Percentiles rank a stretch among this genome's conserved stretches.
Evolutionary conservation across 768 basidiomycete genomes (phyloP).

Genomic region (Tricholomella constricta): DNA sequence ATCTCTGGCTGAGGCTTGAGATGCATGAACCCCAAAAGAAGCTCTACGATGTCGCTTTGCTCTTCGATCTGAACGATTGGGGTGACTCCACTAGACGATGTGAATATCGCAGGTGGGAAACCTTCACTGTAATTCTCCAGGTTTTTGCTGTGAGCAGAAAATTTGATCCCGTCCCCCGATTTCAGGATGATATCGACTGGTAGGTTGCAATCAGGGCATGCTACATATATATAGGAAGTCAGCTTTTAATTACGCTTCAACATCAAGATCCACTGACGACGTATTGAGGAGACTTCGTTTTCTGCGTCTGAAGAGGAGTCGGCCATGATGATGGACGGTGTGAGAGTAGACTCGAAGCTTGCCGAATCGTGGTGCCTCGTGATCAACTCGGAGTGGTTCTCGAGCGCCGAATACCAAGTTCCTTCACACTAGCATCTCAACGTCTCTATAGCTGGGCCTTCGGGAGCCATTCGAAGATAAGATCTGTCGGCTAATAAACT

Average conservation of each 20-base stretch:
- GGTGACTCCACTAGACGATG: neutral
- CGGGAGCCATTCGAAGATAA: too few relatives aligned
- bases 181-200: conserved; percentile 3
- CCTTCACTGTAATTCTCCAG: conserved; percentile 7
- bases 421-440: too few relatives aligned
- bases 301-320: too few relatives aligned
- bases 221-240: neutral
- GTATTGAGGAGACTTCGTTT: too few relatives aligned
- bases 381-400: too few relatives aligned
- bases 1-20: conserved; percentile 12
- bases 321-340: too few relatives aligned
- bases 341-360: too few relatives aligned
- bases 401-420: too few relatives aligned
- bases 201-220: neutral
- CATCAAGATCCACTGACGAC: too few relatives aligned
- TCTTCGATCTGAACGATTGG: neutral
- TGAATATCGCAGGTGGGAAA: conserved; percentile 1
- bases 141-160: conserved; percentile 7
- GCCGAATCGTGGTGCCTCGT: too few relatives aligned
- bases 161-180: conserved; percentile 6
- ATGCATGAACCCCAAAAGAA: conserved; percentile 13
- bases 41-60: neutral
- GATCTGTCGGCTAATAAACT: too few relatives aligned
- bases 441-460: too few relatives aligned
- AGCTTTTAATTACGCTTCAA: neutral